These are phyloP conservation scores for Monilinia laxa DNA, from an alignment of 2,329 filamentous ascomycete species.

Conservation along the genomic window DNA sequence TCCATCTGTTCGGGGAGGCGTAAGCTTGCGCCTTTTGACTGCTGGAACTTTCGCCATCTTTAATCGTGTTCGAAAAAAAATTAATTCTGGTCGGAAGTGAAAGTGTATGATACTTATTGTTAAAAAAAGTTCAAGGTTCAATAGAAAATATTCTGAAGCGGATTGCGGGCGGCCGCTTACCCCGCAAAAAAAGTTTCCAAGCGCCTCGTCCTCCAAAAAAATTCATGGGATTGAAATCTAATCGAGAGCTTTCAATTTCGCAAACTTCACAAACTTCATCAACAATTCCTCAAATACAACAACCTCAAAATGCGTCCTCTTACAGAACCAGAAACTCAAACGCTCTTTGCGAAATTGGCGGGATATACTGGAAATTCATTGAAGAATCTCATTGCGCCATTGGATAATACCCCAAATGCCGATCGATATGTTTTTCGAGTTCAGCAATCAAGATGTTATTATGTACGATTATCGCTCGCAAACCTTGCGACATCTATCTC, in stretches of 20 bases:
- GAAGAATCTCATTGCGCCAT: slow-evolving; percentile 77
- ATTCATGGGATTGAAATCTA: slow-evolving; percentile 27
- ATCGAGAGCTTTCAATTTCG: slow-evolving; percentile 9
- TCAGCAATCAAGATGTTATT: slow-evolving; percentile 83
- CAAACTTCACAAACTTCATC: slow-evolving; percentile 12
- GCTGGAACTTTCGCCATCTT: slow-evolving; percentile 40
- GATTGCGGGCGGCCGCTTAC: slow-evolving; percentile 18
- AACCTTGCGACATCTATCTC: slow-evolving; percentile 87
- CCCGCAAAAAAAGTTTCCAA: slow-evolving; percentile 16
- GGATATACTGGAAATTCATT: slow-evolving; percentile 88
- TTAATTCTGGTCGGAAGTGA: slow-evolving; percentile 6
- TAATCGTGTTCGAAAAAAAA: slow-evolving; percentile 22
- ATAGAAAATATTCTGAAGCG: slow-evolving; percentile 28
- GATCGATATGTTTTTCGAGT: slow-evolving; percentile 86
- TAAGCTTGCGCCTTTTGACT: slow-evolving; percentile 58
- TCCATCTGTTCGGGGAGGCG: slow-evolving; percentile 51
- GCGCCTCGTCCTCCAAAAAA: slow-evolving; percentile 30
- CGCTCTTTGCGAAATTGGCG: slow-evolving; percentile 88
- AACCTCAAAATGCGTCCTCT: slow-evolving; percentile 66
- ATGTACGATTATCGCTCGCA: slow-evolving; percentile 83
- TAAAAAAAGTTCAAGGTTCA: slow-evolving; percentile 20
- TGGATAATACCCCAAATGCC: slow-evolving; percentile 63
- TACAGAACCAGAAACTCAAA: slow-evolving; percentile 75
- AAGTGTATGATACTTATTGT: slow-evolving; percentile 21
- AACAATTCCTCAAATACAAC: slow-evolving; percentile 16